Percentiles rank a stretch among this genome's conserved stretches.
Conservation (phyloP, 2,329 filamentous ascomycete species). For the Fusarium sp. region DNA sequence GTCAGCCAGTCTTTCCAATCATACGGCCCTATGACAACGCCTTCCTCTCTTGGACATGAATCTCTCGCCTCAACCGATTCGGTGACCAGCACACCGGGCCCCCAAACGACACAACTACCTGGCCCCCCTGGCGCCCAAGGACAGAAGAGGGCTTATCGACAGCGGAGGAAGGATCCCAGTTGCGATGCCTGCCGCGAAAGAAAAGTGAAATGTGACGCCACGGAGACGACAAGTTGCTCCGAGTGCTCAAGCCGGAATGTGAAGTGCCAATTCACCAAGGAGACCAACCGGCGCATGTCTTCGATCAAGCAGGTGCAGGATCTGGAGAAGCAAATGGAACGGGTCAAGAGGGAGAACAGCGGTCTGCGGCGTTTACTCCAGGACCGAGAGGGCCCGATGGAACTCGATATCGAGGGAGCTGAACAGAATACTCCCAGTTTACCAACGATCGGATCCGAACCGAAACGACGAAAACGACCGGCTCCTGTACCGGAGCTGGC, state of each 20-base stretch:
- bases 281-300: conserved; percentile 98
- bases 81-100: conserved; percentile 64
- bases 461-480: conserved; percentile 70
- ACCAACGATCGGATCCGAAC: conserved; percentile 73
- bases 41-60: conserved; percentile 66
- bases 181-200: conserved; percentile 95
- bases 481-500: conserved; percentile 75
- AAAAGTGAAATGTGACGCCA: conserved; percentile 92
- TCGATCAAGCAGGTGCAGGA: conserved; percentile 99
- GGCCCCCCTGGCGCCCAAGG: conserved; percentile 65
- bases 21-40: conserved; percentile 62
- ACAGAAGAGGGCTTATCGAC: conserved; percentile 93
- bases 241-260: conserved; percentile 97
- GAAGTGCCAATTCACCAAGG: conserved; percentile 98
- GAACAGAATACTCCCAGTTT: conserved; percentile 66
- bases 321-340: conserved; percentile 88
- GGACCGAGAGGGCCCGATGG: conserved; percentile 61
- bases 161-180: conserved; percentile 94
- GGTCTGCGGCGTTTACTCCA: conserved; percentile 75
- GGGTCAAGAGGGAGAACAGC: conserved; percentile 82
- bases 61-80: conserved; percentile 70
- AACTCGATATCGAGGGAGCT: conserved; percentile 57
- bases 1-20: conserved; percentile 62
- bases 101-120: conserved; percentile 46
- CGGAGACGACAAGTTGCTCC: conserved; percentile 94